Conservation (phyloP, 108 stramenopile species). For the Skeletonema marinoi region DNA sequence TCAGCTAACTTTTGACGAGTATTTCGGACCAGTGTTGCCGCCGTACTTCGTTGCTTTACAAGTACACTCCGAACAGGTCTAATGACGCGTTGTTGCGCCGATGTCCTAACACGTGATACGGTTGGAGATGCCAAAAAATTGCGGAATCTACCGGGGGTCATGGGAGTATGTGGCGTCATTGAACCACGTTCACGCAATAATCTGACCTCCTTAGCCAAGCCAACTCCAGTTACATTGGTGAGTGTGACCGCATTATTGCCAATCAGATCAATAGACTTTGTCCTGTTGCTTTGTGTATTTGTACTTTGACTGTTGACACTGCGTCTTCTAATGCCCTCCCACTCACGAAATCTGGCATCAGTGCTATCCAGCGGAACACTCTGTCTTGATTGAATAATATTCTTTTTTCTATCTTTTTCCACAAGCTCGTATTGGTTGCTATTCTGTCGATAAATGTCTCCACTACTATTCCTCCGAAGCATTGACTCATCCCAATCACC, state of each 20-base stretch:
- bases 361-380: slow-evolving; percentile 2
- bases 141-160: not conserved
- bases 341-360: not conserved
- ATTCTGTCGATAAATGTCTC: not conserved
- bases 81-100: slow-evolving; percentile 16
- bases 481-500: not conserved
- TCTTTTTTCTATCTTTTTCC: not conserved
- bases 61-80: slow-evolving; percentile 28
- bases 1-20: slow-evolving; percentile 36
- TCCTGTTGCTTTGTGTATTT: no score
- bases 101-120: slow-evolving; percentile 15
- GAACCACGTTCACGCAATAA: not conserved
- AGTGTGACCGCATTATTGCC: slow-evolving; percentile 3
- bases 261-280: not conserved
- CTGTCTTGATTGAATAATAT: not conserved
- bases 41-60: not conserved
- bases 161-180: not conserved
- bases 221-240: not conserved
- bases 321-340: not conserved
- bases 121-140: slow-evolving; percentile 5
- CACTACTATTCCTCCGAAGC: not conserved
- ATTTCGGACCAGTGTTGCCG: slow-evolving; percentile 20
- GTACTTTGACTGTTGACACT: not conserved
- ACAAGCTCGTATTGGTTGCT: slow-evolving; percentile 10
- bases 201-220: slow-evolving; percentile 12